These are phyloP conservation scores for Dictyostelium intermedium DNA, from an alignment of 78 protist species.

Conservation along the genomic window DNA sequence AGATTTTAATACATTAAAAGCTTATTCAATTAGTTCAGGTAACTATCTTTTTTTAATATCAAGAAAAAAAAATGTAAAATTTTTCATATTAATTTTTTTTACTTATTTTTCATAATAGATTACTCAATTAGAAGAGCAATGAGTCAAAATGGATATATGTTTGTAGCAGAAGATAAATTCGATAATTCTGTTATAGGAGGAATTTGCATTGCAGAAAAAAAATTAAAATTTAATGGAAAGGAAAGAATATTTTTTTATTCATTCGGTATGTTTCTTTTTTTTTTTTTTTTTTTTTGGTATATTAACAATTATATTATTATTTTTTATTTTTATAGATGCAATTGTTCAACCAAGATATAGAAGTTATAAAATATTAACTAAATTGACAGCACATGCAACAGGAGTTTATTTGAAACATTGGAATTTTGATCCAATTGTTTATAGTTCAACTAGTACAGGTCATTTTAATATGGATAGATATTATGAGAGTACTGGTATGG, in stretches of 20 bases:
- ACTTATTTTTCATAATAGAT: not conserved
- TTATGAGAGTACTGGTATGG: slow-evolving; percentile 39
- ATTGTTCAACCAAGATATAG: slow-evolving; percentile 59
- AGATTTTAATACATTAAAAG: slow-evolving; percentile 29
- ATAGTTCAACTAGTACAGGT: slow-evolving; percentile 14
- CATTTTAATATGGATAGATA: slow-evolving; percentile 7
- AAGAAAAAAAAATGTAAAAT: not conserved
- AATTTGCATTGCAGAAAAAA: slow-evolving; percentile 49
- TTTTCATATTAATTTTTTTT: not conserved
- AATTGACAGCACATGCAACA: slow-evolving; percentile 33
- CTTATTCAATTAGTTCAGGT: slow-evolving; percentile 69
- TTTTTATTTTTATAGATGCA: slow-evolving; percentile 27
- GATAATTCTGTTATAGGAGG: slow-evolving; percentile 40
- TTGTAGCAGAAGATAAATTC: slow-evolving; percentile 51
- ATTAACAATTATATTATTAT: not conserved
- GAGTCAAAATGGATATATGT: slow-evolving; percentile 72
- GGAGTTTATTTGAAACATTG: slow-evolving; percentile 28
- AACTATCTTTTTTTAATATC: not conserved
- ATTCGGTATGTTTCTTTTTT: slow-evolving; percentile 1
- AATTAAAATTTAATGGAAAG: slow-evolving; percentile 36
- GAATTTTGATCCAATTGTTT: slow-evolving; percentile 28
- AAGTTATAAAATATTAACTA: slow-evolving; percentile 37
- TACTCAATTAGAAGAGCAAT: slow-evolving; percentile 66
- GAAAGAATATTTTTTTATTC: slow-evolving; percentile 65
- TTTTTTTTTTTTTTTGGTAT: not conserved